Base-by-base conservation (phyloP, 345 rosid species). In the Camelina hispida region DNA sequence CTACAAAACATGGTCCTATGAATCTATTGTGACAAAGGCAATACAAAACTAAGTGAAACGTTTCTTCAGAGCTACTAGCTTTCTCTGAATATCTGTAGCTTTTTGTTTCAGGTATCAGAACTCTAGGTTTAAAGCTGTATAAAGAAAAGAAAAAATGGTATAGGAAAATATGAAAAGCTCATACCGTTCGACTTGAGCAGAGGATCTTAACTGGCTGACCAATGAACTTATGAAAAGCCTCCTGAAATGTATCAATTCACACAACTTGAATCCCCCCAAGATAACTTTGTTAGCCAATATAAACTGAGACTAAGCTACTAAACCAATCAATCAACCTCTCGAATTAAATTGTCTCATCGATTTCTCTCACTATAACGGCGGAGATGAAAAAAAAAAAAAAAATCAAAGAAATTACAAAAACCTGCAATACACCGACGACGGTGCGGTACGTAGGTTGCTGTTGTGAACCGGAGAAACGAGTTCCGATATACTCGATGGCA, bases 131-230 rank as follows among this genome's bases (percentile, higher is more conserved):
- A 35, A 10, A 14, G 43, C 43, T 4, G 5, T 40, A 10, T 6
- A 12, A 18, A 2, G 5, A 37, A 52, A 28, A 28, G 35, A 3
- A 28, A 55, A 34, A 9, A 22, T 53, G 3, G 15, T 2, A 57
- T 18, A 57, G 20, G 34, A 46, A 60, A 23, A 17, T 6, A 62
- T 32, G 43, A 7, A 57, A 25, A 64, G 60, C 70, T 44, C 89
- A 86, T 79, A 94, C 98, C 52, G 97, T 94, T 69, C 96, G 84
- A 76, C 98, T 94, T 13, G 96, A 91, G 80, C 89, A 82, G 43
- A 84, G 65, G 75, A 94, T 74, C 20, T 89, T 81, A 64, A 91
- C 97, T 8, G 95, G 95, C 79, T 88, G 95, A 18, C 97, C 98
- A 50, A 88, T 83, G 81, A 94, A 94, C 69, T 91, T 88, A 64